Percentiles rank a stretch among this genome's conserved stretches.
These are phyloP conservation scores for Senecio squalidus DNA, from an alignment of 140 eudicot genomes.

Conservation along the genomic window DNA sequence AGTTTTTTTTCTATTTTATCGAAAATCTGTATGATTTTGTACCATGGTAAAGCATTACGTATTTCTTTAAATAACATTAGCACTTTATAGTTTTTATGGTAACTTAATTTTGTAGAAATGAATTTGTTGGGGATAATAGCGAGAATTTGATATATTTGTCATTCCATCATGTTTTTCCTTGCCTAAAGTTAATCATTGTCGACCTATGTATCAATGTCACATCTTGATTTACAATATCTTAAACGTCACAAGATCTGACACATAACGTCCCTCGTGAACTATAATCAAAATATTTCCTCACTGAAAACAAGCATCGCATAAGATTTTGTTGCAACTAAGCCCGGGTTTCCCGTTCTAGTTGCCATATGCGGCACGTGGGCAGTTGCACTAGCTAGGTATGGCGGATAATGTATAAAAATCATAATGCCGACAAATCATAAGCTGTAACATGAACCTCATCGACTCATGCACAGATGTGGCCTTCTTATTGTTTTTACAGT, in stretches of 20 bases:
- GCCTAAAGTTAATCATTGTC: neutral
- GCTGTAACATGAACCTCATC: neutral
- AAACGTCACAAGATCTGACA: neutral
- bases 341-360: slow-evolving; percentile 1
- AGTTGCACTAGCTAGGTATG: slow-evolving; percentile 5
- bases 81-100: too few species aligned
- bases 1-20: neutral
- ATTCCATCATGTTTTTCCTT: neutral
- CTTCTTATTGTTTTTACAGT: neutral
- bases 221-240: neutral
- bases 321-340: slow-evolving; percentile 19
- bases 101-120: neutral
- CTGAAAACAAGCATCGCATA: slow-evolving; percentile 8
- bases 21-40: neutral
- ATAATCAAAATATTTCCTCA: slow-evolving; percentile 3
- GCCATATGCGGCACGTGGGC: slow-evolving; percentile 12
- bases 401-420: slow-evolving; percentile 10
- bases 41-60: neutral
- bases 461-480: neutral
- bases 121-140: neutral
- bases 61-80: too few species aligned
- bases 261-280: neutral
- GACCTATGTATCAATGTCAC: neutral
- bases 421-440: neutral
- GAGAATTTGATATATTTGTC: neutral